Base-by-base conservation (phyloP, 108 stramenopile species). In the Aurantiochytrium sp. region DNA sequence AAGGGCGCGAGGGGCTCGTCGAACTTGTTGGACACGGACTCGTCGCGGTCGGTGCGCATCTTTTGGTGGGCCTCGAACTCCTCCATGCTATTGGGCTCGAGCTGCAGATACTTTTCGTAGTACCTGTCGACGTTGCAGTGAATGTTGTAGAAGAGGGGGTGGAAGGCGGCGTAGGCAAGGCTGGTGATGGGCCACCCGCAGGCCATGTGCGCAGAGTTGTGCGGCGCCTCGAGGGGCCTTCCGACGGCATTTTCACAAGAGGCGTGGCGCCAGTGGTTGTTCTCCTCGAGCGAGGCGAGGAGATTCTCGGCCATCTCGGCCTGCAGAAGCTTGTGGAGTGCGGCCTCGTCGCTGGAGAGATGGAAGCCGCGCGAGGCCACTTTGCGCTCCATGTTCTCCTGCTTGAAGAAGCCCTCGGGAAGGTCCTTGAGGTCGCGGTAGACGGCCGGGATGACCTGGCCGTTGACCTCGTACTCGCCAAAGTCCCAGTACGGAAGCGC, bases 401-500 rank as follows among this genome's bases (percentile, higher is more conserved):
- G 6, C 19, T 30, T 30, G 59, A 65, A 85, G n/a, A 48, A 85
- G 48, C n/a, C 27, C 19, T 12, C 19, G 48, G 52, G 52, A 24
- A 45, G 37, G 21, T 6, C 5, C 17, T 37, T 37, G 85, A 4
- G 24, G 52, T 52, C 52, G 4, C 85, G 50, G 50, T 37, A 17
- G 17, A 53, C 5, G 4, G 8, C 21, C 48, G 85, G 85, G 0
- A 85, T 6, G 52, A 85, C 48, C 32, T 85, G 45, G 48, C 85
- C 85, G 21, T 85, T 53, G 34, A 85, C 19, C 27, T 12, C 48
- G 36, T 85, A 52, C 12, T 37, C 10, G 59, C 59, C 34, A 19
- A 12, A 52, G 85, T 85, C 85, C 85, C 85, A 85, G 85, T 85
- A 85, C 52, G 85, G 85, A 19, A 85, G 31, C 5, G 24, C 85